Percentiles rank a stretch among this genome's conserved stretches.
phyloP scores from a whole-genome alignment of 192 early-diverging fungal species.

The Backusella westeae region DNA sequence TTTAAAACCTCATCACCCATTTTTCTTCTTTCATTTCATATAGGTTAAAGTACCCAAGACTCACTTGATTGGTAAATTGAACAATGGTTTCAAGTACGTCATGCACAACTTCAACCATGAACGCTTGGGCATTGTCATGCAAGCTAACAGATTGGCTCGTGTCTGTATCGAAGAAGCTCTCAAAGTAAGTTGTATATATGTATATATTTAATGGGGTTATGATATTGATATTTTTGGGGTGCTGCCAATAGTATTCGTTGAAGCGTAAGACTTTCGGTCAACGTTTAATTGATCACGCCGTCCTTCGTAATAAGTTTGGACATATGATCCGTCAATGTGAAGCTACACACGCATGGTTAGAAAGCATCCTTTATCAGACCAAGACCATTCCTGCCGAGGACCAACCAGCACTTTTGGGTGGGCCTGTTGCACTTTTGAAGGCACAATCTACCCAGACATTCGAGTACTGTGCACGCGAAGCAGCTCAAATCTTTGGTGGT shows the following conservation, averaged over 20 bases:
- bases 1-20: background rate
- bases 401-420: constrained; percentile 71
- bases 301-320: constrained; percentile 89
- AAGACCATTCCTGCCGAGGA: constrained; percentile 57
- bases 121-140: constrained; percentile 80
- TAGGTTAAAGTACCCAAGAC: constrained; percentile 52
- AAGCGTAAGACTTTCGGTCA: constrained; percentile 97
- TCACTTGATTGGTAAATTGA: constrained; percentile 65
- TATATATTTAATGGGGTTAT: background rate
- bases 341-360: constrained; percentile 83
- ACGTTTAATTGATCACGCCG: constrained; percentile 84
- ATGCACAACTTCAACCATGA: constrained; percentile 95
- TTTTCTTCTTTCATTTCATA: background rate
- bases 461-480: constrained; percentile 86
- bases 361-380: constrained; percentile 73
- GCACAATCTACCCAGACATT: constrained; percentile 82
- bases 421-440: constrained; percentile 83
- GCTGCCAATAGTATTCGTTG: constrained; percentile 63
- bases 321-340: constrained; percentile 86
- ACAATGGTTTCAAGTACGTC: constrained; percentile 90
- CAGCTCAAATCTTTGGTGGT: constrained; percentile 86
- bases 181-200: constrained; percentile 60
- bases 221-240: background rate
- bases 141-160: constrained; percentile 84
- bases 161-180: constrained; percentile 89